Conservation (phyloP, 1,139 yeast species). For the Kodamaea fungicola region DNA sequence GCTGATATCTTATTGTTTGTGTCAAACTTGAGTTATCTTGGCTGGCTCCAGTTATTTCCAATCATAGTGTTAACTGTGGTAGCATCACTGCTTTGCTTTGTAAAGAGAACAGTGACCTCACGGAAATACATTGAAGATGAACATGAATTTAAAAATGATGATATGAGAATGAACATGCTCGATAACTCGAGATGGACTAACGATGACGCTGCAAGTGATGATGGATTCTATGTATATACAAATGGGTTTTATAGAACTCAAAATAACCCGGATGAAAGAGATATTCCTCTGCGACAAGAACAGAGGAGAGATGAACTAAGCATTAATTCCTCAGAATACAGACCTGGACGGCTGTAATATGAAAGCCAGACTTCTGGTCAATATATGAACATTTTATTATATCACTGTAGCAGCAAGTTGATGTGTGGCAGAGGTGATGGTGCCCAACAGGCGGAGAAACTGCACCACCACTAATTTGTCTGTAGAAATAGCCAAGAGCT, state of each 20-base stretch:
- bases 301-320: constrained; percentile 1
- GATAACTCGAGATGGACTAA: constrained; percentile 18
- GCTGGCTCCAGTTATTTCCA: constrained; percentile 45
- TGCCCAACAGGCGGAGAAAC: constrained; percentile 9
- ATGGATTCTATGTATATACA: constrained; percentile 44
- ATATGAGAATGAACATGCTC: constrained; percentile 31
- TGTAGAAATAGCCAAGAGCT: constrained; percentile 14
- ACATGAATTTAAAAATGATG: constrained; percentile 28
- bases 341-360: not conserved
- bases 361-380: not conserved
- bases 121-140: constrained; percentile 36
- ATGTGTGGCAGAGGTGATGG: not conserved
- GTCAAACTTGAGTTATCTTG: constrained; percentile 39
- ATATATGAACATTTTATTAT: not conserved
- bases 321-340: constrained; percentile 4
- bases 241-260: constrained; percentile 30
- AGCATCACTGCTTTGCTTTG: constrained; percentile 38
- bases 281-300: constrained; percentile 2
- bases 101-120: constrained; percentile 37
- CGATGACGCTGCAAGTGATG: constrained; percentile 40
- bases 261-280: constrained; percentile 9
- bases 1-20: constrained; percentile 41
- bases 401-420: not conserved
- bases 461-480: constrained; percentile 17
- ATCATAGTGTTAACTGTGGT: constrained; percentile 33